Evolutionary conservation across 2,329 filamentous ascomycete species (phyloP), one percentile per base, ranked within the genome.

Genomic region (Clonostachys rosea): DNA sequence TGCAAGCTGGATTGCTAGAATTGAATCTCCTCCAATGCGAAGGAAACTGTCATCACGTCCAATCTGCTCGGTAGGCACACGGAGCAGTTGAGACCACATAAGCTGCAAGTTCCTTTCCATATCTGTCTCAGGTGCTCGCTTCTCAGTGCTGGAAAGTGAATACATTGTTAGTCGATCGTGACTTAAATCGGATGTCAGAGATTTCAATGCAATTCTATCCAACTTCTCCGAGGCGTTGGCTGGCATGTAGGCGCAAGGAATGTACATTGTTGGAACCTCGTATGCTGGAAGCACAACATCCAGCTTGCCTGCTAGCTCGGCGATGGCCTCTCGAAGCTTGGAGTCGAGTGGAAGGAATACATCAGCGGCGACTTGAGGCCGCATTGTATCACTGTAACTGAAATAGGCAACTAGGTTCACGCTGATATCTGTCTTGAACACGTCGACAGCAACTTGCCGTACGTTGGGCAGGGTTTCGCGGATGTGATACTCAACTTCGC

Each of bases 11-110:
- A 54, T 52, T 14, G 50, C 50, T 7, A 37, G 47, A 34, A 54
- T 52, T 2, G 52, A 54, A 39, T 53, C 51, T n/a, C 51, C 51
- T 8, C 51, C 51, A 5, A 53, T 42, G 18, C 45, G 43, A 40
- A 53, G 35, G 18, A 54, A 54, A 43, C 34, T 39, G 14, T 47
- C 47, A 35, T 51, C 36, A 5, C 20, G 33, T 34, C 49, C 44
- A 17, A 52, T 49, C 20, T 17, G 34, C 8, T 24, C 41, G 6
- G 42, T 8, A 9, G 49, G 47, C 2, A 50, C 44, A 13, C 45
- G 13, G 4, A 34, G 16, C 17, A 51, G 46, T 18, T 47, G 48
- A 11, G 49, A 42, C 16, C 49, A 50, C 9, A 47, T 24, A 13
- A 18, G n/a, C 9, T 6, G 16, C 10, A 47, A 33, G 11, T 17